Base-by-base conservation (phyloP, 306 rosid species). In the Prunus dulcis region DNA sequence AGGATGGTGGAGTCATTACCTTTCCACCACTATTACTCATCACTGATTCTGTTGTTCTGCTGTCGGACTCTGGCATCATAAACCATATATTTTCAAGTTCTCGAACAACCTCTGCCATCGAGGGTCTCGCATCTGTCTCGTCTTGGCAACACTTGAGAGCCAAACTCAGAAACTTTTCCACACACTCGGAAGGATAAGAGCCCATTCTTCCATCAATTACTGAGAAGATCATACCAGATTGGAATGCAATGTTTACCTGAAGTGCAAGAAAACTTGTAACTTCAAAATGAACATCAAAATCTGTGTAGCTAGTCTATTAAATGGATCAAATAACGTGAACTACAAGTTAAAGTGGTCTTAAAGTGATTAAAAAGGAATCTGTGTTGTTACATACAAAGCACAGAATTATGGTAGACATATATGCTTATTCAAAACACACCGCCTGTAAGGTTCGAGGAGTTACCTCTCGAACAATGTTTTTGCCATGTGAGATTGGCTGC, bases 381-480 rank as follows among this genome's bases (percentile, higher is more conserved):
- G 22, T 22, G 23, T 22, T 4, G 15, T 57, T 57, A 4, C 25
- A 66, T 41, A 25, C 30, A 30, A 66, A 18, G 72, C 51, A 23
- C 23, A 13, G 72, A 45, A 68, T 38, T 8, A 64, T 28, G 55
- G 43, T 43, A 9, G 15, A 23, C 22, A 18, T 23, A 3, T 43
- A 47, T 43, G 57, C 64, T 38, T 43, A 25, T 72, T 9, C 10
- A 10, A 63, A 30, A 63, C 65, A 60, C n/a, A 15, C 18, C 2
- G 22, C 6, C 14, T 30, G n/a, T 25, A 46, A 64, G 43, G 34
- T 49, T 38, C 27, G 3, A 60, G 67, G 38, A 60, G 64, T 72
- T 89, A 96, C 99, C 99, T 96, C 99, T 78, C 99, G 87, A 71
- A 96, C 97, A 77, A 96, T 88, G 80, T 96, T 96, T 83, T 96